Evolutionary conservation across 2,329 filamentous ascomycete genomes (phyloP), one percentile per base, ranked within the genome.

Genomic region (Elsinoe perseae): DNA sequence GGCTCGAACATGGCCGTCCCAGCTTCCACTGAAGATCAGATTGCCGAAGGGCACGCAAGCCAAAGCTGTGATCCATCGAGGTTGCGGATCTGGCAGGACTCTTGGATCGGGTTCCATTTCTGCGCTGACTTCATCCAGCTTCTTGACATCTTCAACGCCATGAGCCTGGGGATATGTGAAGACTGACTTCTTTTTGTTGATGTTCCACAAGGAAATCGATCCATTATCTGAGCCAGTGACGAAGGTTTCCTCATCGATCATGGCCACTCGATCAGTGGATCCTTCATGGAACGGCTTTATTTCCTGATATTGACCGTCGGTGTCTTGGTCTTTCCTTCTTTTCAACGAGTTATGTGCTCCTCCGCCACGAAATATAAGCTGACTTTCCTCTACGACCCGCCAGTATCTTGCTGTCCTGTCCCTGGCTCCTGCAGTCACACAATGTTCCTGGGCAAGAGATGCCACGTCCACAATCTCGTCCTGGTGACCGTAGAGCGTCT

Each of bases 401-500:
- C 93, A 98, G 63, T 95, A 74, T 58, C 93, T 80, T 36, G 92
- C 93, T 1, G 91, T 96, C 57, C 92, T 84, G 70, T 98, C 93
- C 61, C 93, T 80, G 4, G 89, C 86, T 56, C 93, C 93, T 16
- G 95, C 93, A 60, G 86, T 93, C 58, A 97, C 80, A 68, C 93
- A 96, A 50, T 89, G 85, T 70, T 97, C 93, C 63, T 90, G 84
- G 1, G 86, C 84, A 60, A 95, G 79, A 20, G 89, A 86, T 61
- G 88, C 87, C 56, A 98, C 82, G 66, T 90, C 88, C 34, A 92
- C 79, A 4, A 97, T 87, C 61, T 88, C 80, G 68, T 97, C 92
- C 68, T 96, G 92, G 72, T 98, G 93, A 43, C 93, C 93, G 67
- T 96, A 97, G 0, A 98, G 78, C 0, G 92, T 97, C 71, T 98